Conservation (phyloP, 2,329 filamentous ascomycete species). For the Dendryphion nanum region DNA sequence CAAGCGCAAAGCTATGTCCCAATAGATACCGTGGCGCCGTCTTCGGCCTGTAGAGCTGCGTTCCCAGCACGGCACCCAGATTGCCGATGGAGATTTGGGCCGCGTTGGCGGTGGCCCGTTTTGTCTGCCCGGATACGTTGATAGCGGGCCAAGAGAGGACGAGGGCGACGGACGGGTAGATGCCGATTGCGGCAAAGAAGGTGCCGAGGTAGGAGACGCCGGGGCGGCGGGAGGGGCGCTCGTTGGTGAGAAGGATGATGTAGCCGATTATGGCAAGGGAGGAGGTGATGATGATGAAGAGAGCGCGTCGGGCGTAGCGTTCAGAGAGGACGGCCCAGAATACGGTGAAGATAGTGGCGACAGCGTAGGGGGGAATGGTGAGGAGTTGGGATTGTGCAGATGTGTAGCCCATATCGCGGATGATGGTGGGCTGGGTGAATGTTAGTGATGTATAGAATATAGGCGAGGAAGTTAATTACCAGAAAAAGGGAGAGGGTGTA, state of each 20-base stretch:
- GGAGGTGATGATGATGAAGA: conserved; percentile 36
- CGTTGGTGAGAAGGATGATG: conserved; percentile 38
- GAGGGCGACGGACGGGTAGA: conserved; percentile 40
- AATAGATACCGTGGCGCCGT: conserved; percentile 35
- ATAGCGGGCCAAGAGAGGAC: conserved; percentile 52
- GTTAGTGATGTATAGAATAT: not conserved
- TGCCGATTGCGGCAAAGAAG: conserved; percentile 39
- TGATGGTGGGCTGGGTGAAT: conserved; percentile 52
- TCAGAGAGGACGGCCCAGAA: conserved; percentile 35
- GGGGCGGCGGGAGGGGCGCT: conserved; percentile 26
- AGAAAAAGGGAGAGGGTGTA: conserved; percentile 40
- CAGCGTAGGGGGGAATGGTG: conserved; percentile 47
- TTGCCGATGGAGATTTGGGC: conserved; percentile 54
- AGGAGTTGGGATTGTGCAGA: conserved; percentile 43
- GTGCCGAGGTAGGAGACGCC: conserved; percentile 39
- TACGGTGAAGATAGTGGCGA: conserved; percentile 38
- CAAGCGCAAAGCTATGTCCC: conserved; percentile 36
- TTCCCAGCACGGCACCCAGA: conserved; percentile 40
- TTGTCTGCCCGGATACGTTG: conserved; percentile 55
- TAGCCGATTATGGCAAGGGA: conserved; percentile 37
- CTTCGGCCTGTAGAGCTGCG: conserved; percentile 36
- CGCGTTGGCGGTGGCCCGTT: conserved; percentile 50
- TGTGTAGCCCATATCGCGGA: conserved; percentile 45
- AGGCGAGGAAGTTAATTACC: conserved; percentile 45
- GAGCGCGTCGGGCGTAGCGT: conserved; percentile 26